These are phyloP conservation scores for Celoporthe dispersa DNA, from an alignment of 2,329 filamentous ascomycete species.

Conservation along the genomic window DNA sequence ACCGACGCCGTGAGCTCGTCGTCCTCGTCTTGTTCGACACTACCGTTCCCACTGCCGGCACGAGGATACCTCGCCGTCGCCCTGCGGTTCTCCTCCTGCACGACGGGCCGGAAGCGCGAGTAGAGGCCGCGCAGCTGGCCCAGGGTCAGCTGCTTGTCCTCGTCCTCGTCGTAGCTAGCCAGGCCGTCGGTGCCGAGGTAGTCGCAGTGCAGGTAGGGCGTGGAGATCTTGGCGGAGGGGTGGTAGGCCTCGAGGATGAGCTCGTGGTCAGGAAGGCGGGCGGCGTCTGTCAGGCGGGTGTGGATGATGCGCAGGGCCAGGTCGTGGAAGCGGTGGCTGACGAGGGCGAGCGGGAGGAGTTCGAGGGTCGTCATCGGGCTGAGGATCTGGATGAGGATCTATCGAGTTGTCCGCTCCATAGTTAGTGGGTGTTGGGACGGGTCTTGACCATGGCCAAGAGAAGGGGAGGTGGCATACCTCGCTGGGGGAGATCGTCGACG, in stretches of 20 bases:
- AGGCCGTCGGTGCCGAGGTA: conserved; percentile 68
- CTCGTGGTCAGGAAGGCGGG: conserved; percentile 63
- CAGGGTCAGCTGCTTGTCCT: conserved; percentile 34
- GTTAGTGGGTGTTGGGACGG: conserved; percentile 10
- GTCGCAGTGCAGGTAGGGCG: conserved; percentile 69
- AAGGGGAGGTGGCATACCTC: conserved; percentile 20
- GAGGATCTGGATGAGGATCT: conserved; percentile 41
- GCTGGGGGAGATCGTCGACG: conserved; percentile 29
- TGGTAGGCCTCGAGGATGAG: conserved; percentile 81
- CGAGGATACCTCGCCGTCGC: conserved; percentile 43
- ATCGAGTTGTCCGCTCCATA: background rate
- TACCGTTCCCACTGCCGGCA: conserved; percentile 3
- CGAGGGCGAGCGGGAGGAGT: conserved; percentile 35
- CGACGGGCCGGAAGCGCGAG: conserved; percentile 70
- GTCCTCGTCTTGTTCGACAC: conserved; percentile 34
- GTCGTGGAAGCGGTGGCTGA: conserved; percentile 40
- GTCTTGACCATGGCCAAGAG: background rate
- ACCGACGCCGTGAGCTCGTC: conserved; percentile 54
- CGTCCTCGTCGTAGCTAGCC: conserved; percentile 42
- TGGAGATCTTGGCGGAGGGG: conserved; percentile 69
- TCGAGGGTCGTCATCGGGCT: conserved; percentile 35
- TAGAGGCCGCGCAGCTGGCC: conserved; percentile 62
- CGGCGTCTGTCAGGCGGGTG: conserved; percentile 47
- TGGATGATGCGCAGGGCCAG: conserved; percentile 37
- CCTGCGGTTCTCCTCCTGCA: conserved; percentile 56